Base-by-base conservation (phyloP, 2,329 filamentous ascomycete genomes). In the Zopfia rhizophila region DNA sequence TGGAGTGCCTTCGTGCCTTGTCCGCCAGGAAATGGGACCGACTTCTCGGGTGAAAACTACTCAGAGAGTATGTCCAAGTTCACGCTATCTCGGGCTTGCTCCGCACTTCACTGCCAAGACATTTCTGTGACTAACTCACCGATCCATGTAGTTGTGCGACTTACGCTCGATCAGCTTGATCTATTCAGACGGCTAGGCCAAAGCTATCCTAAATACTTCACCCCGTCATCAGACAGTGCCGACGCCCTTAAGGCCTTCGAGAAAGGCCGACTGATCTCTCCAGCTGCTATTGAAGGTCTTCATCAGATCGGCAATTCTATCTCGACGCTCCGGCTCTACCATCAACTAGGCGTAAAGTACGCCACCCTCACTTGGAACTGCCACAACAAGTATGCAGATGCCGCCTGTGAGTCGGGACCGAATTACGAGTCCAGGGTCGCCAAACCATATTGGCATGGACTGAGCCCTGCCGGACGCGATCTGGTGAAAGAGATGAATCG, bases 351-450 rank as follows among this genome's bases (percentile, higher is more conserved):
- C 2, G 91, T 92, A 4, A 86, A 91, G 37, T 97, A 97, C 63
- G 86, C 87, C 13, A 97, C 92, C 0, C 76, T 97, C 12, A 96
- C 90, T 2, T 93, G 96, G 77, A 96, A 96, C 70, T 97, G 92
- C 73, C 90, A 95, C 71, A 97, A 96, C 73, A 82, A 79, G 37
- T 97, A 89, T 69, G 91, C 91, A 36, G 93, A 97, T 68, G 89
- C 91, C 3, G 92, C 92, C 3, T 72, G 94, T 5, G 77, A 87
- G 51, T 68, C 75, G 21, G 80, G 82, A 1, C 40, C 38, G 39
- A 73, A 65, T 24, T 75, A 54, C 58, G 66, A 61, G 41, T 68
- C 53, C 24, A 68, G 49, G 7, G 65, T 76, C 1, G 74, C 75
- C 14, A 77, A 81, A 39, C 83, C 88, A 0, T 75, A 81, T 44